Percentiles rank a stretch among this genome's conserved stretches.
Conservation (phyloP, 192 early-diverging fungal genomes). For the Coemansia sp. region DNA sequence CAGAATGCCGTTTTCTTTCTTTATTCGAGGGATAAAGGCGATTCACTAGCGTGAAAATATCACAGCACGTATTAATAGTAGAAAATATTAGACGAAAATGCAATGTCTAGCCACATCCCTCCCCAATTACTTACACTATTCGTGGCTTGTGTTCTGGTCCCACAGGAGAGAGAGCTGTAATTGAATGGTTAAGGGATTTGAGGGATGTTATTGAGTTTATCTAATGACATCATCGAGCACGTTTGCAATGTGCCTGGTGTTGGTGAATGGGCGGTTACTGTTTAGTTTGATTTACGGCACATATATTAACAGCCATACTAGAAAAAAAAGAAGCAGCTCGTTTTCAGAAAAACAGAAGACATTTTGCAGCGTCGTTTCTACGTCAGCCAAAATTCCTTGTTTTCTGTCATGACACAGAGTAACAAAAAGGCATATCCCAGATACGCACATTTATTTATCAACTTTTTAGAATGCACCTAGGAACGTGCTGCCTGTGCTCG, state of each 20-base stretch:
- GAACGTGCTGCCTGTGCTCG: slow-evolving; percentile 51
- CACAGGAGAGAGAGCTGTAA: background rate
- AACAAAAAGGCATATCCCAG: background rate
- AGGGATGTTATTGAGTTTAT: slow-evolving; percentile 1
- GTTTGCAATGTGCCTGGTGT: slow-evolving; percentile 2
- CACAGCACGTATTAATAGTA: slow-evolving; percentile 7
- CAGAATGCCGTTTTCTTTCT: background rate
- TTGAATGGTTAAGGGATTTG: background rate
- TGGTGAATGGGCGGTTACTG: background rate
- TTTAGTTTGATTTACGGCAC: background rate
- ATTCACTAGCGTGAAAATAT: slow-evolving; percentile 6
- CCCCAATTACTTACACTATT: background rate
- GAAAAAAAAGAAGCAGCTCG: background rate
- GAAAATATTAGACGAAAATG: slow-evolving; percentile 2
- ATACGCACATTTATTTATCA: background rate
- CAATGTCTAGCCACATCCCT: slow-evolving; percentile 9
- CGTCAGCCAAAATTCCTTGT: background rate
- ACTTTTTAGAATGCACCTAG: slow-evolving; percentile 40
- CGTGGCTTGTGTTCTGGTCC: slow-evolving; percentile 7
- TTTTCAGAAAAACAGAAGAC: no score
- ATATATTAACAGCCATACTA: background rate
- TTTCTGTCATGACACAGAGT: background rate
- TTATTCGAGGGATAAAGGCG: background rate
- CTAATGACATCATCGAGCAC: slow-evolving; percentile 11
- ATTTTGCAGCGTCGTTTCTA: background rate